Evolutionary conservation across 2,329 filamentous ascomycete species (phyloP), one percentile per base, ranked within the genome.

Genomic region (Alternaria viburni): DNA sequence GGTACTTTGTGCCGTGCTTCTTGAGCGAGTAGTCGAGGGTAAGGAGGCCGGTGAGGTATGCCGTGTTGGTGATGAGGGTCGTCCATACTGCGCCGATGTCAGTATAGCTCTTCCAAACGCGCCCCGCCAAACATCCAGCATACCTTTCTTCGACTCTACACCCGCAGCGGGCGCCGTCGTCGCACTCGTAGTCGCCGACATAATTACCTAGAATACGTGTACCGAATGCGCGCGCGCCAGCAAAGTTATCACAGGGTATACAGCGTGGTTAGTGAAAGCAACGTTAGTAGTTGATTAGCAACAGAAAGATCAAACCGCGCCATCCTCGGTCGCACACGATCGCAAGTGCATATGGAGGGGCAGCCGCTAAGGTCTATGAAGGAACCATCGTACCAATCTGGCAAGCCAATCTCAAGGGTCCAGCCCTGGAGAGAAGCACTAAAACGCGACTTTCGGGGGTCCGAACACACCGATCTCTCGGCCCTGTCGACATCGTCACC

Each of bases 31-130:
- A 88, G 76, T 93, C 87, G 65, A 97, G 90, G 1, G 92, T 93
- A 58, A 97, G 85, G 54, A 97, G 89, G 50, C 93, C 93, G 6
- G 91, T 86, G 64, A 97, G 89, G 80, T 97, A 97, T 72, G 86
- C 85, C 52, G 88, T 89, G 81, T 96, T 96, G 63, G 93, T 97
- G 77, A 97, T 93, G 69, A 97, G 86, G 11, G 90, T 92, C 26
- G 92, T 93, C 93, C 93, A 97, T 77, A 96, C 93, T 92, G 54
- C 32, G 7, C 23, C n/a, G 11, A 15, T 28, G 54, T 63, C 9
- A 59, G 45, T 19, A 41, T 19, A 5, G 26, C 9, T 10, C 17
- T 57, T 60, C 52, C 50, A 58, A n/a, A 49, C 43, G 57, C 44
- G 52, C 54, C 51, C 32, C 55, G 55, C 32, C 17, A 61, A 25